These are phyloP conservation scores for Claviceps purpurea DNA, from an alignment of 2,329 filamentous ascomycete genomes.

Conservation along the genomic window DNA sequence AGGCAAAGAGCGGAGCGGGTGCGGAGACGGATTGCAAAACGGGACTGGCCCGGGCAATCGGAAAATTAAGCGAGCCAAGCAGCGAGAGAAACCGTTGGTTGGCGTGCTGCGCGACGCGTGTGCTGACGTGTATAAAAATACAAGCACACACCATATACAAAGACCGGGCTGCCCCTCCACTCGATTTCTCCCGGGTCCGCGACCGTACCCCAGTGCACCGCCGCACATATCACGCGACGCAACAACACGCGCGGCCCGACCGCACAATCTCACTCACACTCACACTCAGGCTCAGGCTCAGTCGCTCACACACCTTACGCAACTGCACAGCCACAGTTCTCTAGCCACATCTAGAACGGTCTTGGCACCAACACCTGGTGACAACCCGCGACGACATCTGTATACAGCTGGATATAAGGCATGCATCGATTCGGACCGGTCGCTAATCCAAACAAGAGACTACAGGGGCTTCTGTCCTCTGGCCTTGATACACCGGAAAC, in stretches of 20 bases:
- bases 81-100: constrained; percentile 22
- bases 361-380: neutral
- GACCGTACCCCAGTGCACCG: constrained; percentile 7
- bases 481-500: neutral
- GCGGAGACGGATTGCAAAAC: constrained; percentile 5
- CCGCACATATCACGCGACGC: neutral
- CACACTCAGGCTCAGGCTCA: neutral
- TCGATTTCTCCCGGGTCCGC: constrained; percentile 21
- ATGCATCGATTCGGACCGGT: neutral
- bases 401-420: neutral
- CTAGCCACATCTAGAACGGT: neutral
- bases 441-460: neutral
- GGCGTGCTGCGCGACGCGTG: constrained; percentile 10
- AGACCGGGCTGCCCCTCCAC: constrained; percentile 30
- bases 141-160: constrained; percentile 29
- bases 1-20: neutral
- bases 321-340: constrained; percentile 1
- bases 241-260: neutral
- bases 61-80: constrained; percentile 23
- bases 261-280: neutral
- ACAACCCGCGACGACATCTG: neutral
- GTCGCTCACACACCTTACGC: neutral
- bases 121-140: constrained; percentile 31
- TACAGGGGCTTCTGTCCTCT: neutral
- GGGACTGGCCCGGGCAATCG: constrained; percentile 20